Evolutionary conservation across 2,329 filamentous ascomycete genomes (phyloP), one percentile per base, ranked within the genome.

Genomic region (Polychaeton citri): DNA sequence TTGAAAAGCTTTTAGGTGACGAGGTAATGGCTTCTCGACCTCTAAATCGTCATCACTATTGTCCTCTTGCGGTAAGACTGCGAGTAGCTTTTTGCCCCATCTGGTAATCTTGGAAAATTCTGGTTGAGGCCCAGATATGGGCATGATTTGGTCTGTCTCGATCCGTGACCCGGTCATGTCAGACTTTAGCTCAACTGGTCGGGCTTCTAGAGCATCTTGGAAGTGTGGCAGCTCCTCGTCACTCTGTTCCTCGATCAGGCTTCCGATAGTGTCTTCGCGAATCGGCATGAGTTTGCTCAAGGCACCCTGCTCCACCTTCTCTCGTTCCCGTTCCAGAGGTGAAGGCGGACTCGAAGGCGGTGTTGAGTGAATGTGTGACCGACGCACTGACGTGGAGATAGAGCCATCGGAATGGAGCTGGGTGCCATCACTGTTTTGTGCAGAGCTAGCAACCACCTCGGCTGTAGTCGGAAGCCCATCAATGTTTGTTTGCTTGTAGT

Each of bases 31-130:
- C 8, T 50, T 64, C n/a, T 71, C 48, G 12, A 90, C 74, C 45
- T 85, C 74, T 7, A 88, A 63, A 31, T 79, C 72, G 38, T 71
- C 71, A 7, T 49, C 45, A 40, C 41, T 47, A 17, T 46, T 44
- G 17, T 50, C 42, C 15, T 42, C 21, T n/a, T 38, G 36, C 12
- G 21, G 21, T 6, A 38, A 18, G 21, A 34, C 35, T 8, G 46
- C 40, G 12, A 21, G 21, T 18, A 31, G 61, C 21, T 48, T 49
- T 44, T 52, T 54, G 10, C 48, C 49, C n/a, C 65, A 37, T 64
- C 43, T 41, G 7, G 50, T 50, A 12, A 54, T 39, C 38, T 51
- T 52, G 10, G 53, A 40, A 3, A 43, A 45, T 33, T 40, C 44
- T 34, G 42, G 45, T 5, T 42, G 36, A 10, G 19, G 28, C 12